Evolutionary conservation across 306 rosid genomes (phyloP), one percentile per base, ranked within the genome.

Genomic region (Fragaria nilgerrensis): DNA sequence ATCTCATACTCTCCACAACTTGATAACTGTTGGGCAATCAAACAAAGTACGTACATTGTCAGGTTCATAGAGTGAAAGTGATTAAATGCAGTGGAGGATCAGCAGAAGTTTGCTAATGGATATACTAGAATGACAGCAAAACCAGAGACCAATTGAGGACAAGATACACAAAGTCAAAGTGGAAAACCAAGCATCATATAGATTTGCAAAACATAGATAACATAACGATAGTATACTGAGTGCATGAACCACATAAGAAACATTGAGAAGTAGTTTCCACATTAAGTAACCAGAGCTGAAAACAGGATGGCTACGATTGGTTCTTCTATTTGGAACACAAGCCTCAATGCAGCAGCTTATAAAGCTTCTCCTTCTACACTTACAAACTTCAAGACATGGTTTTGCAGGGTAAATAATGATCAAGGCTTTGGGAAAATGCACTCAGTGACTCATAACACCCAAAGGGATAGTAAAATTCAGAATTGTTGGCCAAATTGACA

Each of bases 1-100:
- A 77, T 86, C 96, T 88, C 99, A 95, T 89, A 77, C 96, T 95
- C 88, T 95, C 97, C 78, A 95, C 97, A 27, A 95, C 97, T 88
- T 95, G 99, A 88, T 95, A 95, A 70, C 97, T 95, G 89, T 77
- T 72, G 2, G 47, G 49, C 32, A 86, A 85, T 73, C 71, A 80
- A 43, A 78, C 52, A 41, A 75, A 69, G 68, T 34, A 22, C 62
- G 68, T 34, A 22, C 62, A 75, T 22, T 25, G 73, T 68, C 22
- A 73, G 64, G 69, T 47, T 77, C 64, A 27, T 36, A 6, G 23
- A 7, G n/a, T 6, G 5, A 9, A 72, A 52, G 63, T n/a, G 34
- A 72, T 19, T 7, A n/a, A 20, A 56, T 22, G 22, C 62, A 22
- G 62, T 22, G 29, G 14, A 56, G 29, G 6, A 20, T 25, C 56